Percentiles rank a stretch among this genome's conserved stretches.
Conservation (phyloP, 495 filamentous ascomycete species). For the Aspergillus wentii region DNA sequence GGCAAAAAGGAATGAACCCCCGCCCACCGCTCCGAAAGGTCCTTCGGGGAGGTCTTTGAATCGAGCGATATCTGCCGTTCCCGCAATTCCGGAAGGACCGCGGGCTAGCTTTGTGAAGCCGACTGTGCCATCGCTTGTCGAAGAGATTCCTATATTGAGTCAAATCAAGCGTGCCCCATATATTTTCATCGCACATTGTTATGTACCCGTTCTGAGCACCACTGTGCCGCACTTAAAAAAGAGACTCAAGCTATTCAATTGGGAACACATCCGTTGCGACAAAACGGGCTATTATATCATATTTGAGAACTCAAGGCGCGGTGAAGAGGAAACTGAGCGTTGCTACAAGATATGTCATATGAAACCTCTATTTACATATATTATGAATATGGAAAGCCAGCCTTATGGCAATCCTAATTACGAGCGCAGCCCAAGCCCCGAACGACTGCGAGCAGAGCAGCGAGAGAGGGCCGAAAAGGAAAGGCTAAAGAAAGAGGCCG, state of each 20-base stretch:
- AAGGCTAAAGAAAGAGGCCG: constrained; percentile 61
- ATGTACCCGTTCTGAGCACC: constrained; percentile 79
- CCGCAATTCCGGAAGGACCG: constrained; percentile 46
- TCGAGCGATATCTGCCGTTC: constrained; percentile 33
- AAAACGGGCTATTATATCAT: constrained; percentile 84
- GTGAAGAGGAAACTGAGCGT: constrained; percentile 71
- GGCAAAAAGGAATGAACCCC: constrained; percentile 53
- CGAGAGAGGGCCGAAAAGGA: constrained; percentile 52
- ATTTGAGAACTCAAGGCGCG: constrained; percentile 70
- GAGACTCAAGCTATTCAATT: constrained; percentile 70
- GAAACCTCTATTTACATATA: constrained; percentile 81
- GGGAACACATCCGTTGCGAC: constrained; percentile 76
- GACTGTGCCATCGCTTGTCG: constrained; percentile 44
- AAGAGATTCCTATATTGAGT: constrained; percentile 55
- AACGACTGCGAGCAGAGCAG: constrained; percentile 47
- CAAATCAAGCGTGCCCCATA: constrained; percentile 79
- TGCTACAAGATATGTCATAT: constrained; percentile 71
- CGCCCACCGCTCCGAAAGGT: constrained; percentile 79
- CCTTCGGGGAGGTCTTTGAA: constrained; percentile 62
- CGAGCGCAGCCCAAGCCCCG: constrained; percentile 57
- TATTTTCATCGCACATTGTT: constrained; percentile 82
- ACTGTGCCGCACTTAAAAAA: constrained; percentile 85
- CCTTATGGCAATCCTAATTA: constrained; percentile 63
- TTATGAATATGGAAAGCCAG: constrained; percentile 85
- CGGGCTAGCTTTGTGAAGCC: constrained; percentile 37